Conservation (phyloP, 2,329 filamentous ascomycete species). For the Pyricularia pennisetigena region DNA sequence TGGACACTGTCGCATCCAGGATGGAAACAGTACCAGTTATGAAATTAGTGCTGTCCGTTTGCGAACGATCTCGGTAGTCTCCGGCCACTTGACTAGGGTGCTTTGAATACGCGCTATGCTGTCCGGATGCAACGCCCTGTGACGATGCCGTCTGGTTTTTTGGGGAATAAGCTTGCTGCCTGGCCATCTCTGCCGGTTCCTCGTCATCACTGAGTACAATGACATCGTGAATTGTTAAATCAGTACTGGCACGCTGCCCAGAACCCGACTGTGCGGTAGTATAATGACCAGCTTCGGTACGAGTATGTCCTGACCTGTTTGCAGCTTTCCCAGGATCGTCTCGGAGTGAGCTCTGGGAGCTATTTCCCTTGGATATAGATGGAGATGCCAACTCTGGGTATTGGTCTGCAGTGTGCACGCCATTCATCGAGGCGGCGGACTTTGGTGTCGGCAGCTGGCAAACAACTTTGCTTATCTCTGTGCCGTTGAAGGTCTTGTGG, state of each 20-base stretch:
- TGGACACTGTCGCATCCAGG: too few species aligned
- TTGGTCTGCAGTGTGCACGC: not conserved
- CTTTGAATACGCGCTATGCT: not conserved
- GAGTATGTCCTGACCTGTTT: too few species aligned
- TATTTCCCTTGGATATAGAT: not conserved
- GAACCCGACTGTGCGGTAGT: too few species aligned
- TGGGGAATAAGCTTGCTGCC: not conserved
- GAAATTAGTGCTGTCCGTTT: not conserved
- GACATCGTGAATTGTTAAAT: not conserved
- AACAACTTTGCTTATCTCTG: not conserved
- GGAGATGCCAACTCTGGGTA: not conserved
- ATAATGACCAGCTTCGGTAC: too few species aligned
- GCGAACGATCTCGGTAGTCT: not conserved
- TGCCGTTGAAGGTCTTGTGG: not conserved
- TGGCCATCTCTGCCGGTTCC: not conserved
- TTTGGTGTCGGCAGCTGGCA: not conserved
- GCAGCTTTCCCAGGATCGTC: not conserved
- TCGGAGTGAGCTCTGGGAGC: not conserved
- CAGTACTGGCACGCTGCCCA: not conserved
- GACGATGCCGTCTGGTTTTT: not conserved
- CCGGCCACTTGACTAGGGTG: not conserved
- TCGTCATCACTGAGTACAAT: not conserved
- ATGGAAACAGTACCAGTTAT: too few species aligned
- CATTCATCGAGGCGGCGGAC: not conserved
- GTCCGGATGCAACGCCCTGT: not conserved